These are phyloP conservation scores for Plectosphaerella sp. DNA, from an alignment of 2,329 filamentous ascomycete species.

Conservation along the genomic window DNA sequence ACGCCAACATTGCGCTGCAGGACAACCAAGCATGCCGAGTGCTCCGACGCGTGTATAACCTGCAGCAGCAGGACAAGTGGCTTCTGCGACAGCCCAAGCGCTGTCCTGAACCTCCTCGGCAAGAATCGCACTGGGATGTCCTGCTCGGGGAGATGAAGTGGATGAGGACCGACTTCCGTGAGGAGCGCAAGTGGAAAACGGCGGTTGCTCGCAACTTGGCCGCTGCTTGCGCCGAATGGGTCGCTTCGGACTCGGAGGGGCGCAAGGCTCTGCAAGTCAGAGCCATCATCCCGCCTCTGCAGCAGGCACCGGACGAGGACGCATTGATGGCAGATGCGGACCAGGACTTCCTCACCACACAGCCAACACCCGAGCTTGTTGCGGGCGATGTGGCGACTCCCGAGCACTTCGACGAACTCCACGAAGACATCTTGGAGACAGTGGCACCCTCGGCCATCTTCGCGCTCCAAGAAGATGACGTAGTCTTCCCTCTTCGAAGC, in stretches of 20 bases:
- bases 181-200: conserved; percentile 92
- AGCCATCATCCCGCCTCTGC: conserved; percentile 41
- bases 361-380: conserved; percentile 64
- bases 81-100: conserved; percentile 85
- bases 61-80: conserved; percentile 91
- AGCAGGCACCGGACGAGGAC: conserved; percentile 20
- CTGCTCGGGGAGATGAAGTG: conserved; percentile 90
- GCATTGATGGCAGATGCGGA: conserved; percentile 27
- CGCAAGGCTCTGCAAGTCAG: conserved; percentile 66
- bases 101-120: conserved; percentile 72
- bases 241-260: conserved; percentile 59
- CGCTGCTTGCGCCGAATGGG: conserved; percentile 78
- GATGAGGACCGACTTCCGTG: conserved; percentile 95
- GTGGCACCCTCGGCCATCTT: conserved; percentile 76
- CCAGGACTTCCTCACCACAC: conserved; percentile 30
- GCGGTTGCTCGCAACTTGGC: conserved; percentile 76
- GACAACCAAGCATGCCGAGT: conserved; percentile 87
- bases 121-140: conserved; percentile 78
- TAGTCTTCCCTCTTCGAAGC: conserved; percentile 72
- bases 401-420: conserved; percentile 34
- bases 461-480: conserved; percentile 73
- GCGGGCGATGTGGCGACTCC: conserved; percentile 59
- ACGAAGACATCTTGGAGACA: conserved; percentile 38
- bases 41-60: conserved; percentile 78
- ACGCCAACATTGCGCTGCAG: conserved; percentile 76